Evolutionary conservation across 495 filamentous ascomycete genomes (phyloP).

Genomic region (Lasiosphaeria miniovina): DNA sequence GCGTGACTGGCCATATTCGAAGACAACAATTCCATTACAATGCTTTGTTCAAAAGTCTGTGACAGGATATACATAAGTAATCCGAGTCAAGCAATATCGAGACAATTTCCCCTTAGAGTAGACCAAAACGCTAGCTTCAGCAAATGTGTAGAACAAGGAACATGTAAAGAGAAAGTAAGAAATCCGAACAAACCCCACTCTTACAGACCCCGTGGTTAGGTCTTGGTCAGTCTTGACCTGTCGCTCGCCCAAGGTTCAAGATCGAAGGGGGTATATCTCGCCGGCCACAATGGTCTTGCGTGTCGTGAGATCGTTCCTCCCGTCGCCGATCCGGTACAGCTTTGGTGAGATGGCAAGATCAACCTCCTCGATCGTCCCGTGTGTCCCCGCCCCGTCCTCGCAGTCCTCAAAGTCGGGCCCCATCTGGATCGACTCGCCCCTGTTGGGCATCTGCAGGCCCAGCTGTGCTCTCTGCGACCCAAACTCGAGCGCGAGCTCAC

Average conservation of each 20-base stretch:
- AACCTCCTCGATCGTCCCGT: slow-evolving; percentile 14
- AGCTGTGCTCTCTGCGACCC: slow-evolving; percentile 23
- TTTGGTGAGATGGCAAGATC: slow-evolving; percentile 24
- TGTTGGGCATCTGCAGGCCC: slow-evolving; percentile 11
- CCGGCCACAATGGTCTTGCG: slow-evolving; percentile 19
- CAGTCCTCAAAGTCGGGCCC: slow-evolving; percentile 26
- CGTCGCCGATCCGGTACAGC: slow-evolving; percentile 25
- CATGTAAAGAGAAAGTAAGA: too few species aligned
- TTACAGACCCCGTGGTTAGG: too few species aligned
- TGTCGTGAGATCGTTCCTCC: slow-evolving; percentile 18
- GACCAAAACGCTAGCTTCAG: too few species aligned
- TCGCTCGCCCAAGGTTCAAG: neutral
- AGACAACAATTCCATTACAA: too few species aligned
- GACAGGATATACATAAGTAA: too few species aligned
- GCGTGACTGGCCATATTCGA: too few species aligned
- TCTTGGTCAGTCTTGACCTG: neutral
- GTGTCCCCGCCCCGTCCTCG: slow-evolving; percentile 17
- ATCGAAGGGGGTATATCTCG: slow-evolving; percentile 23
- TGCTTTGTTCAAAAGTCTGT: too few species aligned
- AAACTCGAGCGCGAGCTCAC: slow-evolving; percentile 27
- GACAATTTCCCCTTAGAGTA: too few species aligned
- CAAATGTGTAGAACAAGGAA: too few species aligned
- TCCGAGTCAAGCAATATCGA: too few species aligned
- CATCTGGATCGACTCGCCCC: slow-evolving; percentile 20
- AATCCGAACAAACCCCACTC: neutral